Evolutionary conservation across 305 asterid species (phyloP), one percentile per base, ranked within the genome.

Genomic region (Fraxinus latifolia): DNA sequence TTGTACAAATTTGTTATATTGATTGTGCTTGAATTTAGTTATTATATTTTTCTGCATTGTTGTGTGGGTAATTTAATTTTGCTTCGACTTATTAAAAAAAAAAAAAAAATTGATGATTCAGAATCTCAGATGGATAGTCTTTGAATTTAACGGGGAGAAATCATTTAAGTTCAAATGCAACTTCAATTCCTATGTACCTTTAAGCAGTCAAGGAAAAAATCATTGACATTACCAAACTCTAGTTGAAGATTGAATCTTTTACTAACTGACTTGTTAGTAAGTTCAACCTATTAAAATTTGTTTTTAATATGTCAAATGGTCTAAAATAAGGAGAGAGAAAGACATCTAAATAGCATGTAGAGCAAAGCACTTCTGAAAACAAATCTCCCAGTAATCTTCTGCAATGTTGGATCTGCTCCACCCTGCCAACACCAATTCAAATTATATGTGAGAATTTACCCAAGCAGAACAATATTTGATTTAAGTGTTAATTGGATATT

Each of bases 381-480:
- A 76, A 86, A 44, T 88, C 91, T 82, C 19, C 88, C 87, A 2
- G 79, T 37, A 12, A 87, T 77, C 89, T 77, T 82, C 87, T 83
- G 76, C 84, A 82, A 36, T 12, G 84, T 72, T 27, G 80, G 21
- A 77, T 80, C 85, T 50, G 84, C 92, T 87, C 96, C 97, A 85
- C 94, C 91, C 97, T 93, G 97, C 87, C 85, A 15, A 65, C 5
- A 2, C 31, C 1, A 79, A n/a, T 79, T 68, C 72, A 70, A 7
- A 21, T 14, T n/a, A 23, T 15, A 3, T 0, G 8, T 44, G 23
- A 34, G 19, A n/a, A 44, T 15, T 55, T 21, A 37, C 14, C 29
- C 55, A 9, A 42, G 15, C 15, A 42, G 50, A 42, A 42, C 50
- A 42, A 42, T 42, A 37, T 37, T 37, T 37, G 44, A 37, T 37